Evolutionary conservation across 176 grass and related monocot species (phyloP).

Genomic region (Triticum timopheevii): DNA sequence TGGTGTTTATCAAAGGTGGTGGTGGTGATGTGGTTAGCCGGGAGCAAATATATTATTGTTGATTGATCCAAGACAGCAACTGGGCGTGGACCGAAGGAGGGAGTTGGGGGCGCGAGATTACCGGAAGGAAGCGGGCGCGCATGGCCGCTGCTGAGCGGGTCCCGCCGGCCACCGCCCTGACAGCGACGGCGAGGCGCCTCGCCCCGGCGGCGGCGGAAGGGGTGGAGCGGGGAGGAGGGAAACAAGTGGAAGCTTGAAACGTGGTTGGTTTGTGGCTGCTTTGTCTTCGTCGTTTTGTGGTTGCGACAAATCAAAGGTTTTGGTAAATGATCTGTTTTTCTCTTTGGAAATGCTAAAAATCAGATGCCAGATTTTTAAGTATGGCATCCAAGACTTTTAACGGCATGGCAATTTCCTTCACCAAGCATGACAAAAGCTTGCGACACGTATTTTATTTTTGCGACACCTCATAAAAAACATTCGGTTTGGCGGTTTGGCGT

Average conservation of each 20-base stretch:
- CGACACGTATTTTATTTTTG: too few relatives aligned
- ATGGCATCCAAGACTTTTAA: too few relatives aligned
- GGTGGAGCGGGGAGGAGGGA: not conserved
- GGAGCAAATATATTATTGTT: not conserved
- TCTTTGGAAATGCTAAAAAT: too few relatives aligned
- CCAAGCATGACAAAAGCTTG: too few relatives aligned
- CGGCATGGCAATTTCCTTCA: too few relatives aligned
- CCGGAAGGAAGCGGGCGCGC: constrained; percentile 40
- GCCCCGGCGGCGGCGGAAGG: constrained; percentile 17
- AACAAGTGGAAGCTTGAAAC: constrained; percentile 14
- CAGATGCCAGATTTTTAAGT: too few relatives aligned
- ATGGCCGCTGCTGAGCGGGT: constrained; percentile 25
- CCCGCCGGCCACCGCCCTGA: constrained; percentile 9
- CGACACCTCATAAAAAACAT: too few relatives aligned
- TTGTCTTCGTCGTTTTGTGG: not conserved
- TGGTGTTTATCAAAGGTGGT: constrained; percentile 13
- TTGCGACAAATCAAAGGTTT: not conserved
- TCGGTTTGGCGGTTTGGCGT: too few relatives aligned
- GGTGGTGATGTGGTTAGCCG: constrained; percentile 15
- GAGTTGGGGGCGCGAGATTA: constrained; percentile 20
- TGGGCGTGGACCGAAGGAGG: not conserved
- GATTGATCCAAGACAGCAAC: not conserved
- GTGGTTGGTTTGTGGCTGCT: constrained; percentile 17
- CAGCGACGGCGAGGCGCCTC: constrained; percentile 19
- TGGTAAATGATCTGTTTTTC: too few relatives aligned